Base-by-base conservation (phyloP, 768 basidiomycete genomes). In the Kwoniella botswanensis region DNA sequence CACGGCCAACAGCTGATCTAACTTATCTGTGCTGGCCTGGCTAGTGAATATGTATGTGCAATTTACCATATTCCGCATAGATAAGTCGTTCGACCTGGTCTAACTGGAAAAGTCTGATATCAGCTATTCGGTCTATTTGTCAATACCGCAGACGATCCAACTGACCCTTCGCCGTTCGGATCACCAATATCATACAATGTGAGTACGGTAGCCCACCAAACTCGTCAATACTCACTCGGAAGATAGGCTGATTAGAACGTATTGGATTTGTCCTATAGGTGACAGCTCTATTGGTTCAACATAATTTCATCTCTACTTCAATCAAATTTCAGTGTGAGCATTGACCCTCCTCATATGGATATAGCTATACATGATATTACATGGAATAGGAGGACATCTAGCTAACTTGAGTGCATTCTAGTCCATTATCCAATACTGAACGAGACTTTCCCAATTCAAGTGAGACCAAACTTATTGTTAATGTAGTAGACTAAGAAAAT, bases 111-210 rank as follows among this genome's bases (percentile, higher is more conserved):
- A 35, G 5, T 35, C 35, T 55, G 2, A 21, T n/a, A 12, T n/a
- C 50, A 77, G 71, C 66, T 77, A 26, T 78, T 78, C 52, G 76
- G 76, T 18, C 68, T 74, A 3, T 78, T 78, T 52, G 68, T 68
- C 35, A 69, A 71, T 44, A 61, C 59, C 6, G 70, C 63, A 18
- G 58, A 70, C 41, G 70, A 75, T 42, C 57, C 61, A 13, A 62
- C 15, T 21, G 68, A 65, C n/a, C 76, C 76, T 4, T 69, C 70
- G 4, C 71, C 68, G 1, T 60, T 75, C 43, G 77, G 77, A 53
- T 17, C 50, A 0, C 77, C 77, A 1, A 50, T 70, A 18, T 69
- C 74, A 6, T 76, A 78, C 62, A 76, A 78, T 58, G 74, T 65
- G 18, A 41, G 63, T 65, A 26, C 15, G 29, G 58, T 9, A 29